Evolutionary conservation across 176 grass and related monocot species (phyloP).

Genomic region (Oropetium thomaeum): DNA sequence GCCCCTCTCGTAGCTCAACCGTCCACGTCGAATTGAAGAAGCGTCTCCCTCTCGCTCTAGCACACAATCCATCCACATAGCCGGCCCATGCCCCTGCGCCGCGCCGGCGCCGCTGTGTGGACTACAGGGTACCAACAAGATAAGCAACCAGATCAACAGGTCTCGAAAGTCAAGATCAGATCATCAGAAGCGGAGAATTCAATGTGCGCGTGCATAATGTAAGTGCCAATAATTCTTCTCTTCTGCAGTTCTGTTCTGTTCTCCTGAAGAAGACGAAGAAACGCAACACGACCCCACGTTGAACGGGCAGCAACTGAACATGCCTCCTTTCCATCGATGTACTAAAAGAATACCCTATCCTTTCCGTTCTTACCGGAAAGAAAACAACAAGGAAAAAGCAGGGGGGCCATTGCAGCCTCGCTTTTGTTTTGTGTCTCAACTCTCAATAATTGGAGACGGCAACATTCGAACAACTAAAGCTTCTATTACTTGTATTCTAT

Average conservation of each 20-base stretch:
- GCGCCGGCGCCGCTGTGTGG: too few species aligned
- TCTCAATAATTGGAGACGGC: slow-evolving; percentile 23
- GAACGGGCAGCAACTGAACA: not conserved
- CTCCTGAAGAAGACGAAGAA: not conserved
- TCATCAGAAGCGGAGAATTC: not conserved
- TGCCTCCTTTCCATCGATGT: slow-evolving; percentile 7
- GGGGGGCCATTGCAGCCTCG: not conserved
- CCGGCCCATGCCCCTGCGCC: too few species aligned
- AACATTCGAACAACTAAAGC: slow-evolving; percentile 35
- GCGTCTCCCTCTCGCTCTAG: not conserved
- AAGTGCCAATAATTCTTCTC: too few species aligned
- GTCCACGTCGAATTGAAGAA: slow-evolving; percentile 3
- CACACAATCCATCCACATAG: not conserved
- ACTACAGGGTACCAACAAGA: not conserved
- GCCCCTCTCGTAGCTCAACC: not conserved
- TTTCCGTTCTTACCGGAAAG: not conserved
- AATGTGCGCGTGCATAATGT: not conserved
- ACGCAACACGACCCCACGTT: not conserved
- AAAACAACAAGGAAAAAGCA: not conserved
- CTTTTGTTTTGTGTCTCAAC: slow-evolving; percentile 10
- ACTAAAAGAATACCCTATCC: slow-evolving; percentile 21
- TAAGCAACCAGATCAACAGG: not conserved
- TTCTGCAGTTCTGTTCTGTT: not conserved
- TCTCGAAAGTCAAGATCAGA: not conserved
- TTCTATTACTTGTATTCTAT: too few species aligned